Base-by-base conservation (phyloP, 768 basidiomycete species). In the Hericium rajendrae region DNA sequence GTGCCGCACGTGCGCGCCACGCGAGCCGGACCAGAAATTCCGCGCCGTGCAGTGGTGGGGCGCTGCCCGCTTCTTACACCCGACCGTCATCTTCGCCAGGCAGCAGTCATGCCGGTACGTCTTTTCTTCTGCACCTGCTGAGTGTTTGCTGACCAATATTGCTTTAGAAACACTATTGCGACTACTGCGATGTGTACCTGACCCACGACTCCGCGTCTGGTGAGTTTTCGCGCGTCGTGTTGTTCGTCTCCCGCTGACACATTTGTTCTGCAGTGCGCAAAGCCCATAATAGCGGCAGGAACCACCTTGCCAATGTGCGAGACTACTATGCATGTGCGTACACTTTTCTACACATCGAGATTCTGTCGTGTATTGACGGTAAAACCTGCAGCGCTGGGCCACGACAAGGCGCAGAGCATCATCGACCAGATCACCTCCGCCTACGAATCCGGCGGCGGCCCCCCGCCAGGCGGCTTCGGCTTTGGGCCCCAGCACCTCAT, bases 401-500 rank as follows among this genome's bases (percentile, higher is more conserved):
- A 97, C 72, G 94, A 98, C 79, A 95, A 95, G 71, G 94, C 95
- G 16, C 97, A 99, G 72, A 92, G 76, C 65, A 93, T 98, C 69
- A 98, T 99, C 69, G 95, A 99, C 80, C 91, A 95, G 72, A 98
- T 99, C 71, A 94, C 93, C 39, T 85, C 88, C 20, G 85, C 89
- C 24, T 97, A 95, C 67, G 95, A 98, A 72, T 81, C 79, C 28
- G 84, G 88, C 46, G 85, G 85, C 53, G 88, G 88, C 2, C 91
- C 90, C 41, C 91, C 91, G 62, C 88, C 88, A 11, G 90, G 90
- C 53, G 90, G 91, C 3, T 92, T 91, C 61, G 88, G 88, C 8
- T 91, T 91, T 63, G 88, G 88, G 22, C 88, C 89, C 41, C 88
- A 88, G 59, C 88, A 90, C 70, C 75, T 91, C 53, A 80, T 78